These are phyloP conservation scores for Fusarium devonianum DNA, from an alignment of 2,329 filamentous ascomycete species.

Conservation along the genomic window DNA sequence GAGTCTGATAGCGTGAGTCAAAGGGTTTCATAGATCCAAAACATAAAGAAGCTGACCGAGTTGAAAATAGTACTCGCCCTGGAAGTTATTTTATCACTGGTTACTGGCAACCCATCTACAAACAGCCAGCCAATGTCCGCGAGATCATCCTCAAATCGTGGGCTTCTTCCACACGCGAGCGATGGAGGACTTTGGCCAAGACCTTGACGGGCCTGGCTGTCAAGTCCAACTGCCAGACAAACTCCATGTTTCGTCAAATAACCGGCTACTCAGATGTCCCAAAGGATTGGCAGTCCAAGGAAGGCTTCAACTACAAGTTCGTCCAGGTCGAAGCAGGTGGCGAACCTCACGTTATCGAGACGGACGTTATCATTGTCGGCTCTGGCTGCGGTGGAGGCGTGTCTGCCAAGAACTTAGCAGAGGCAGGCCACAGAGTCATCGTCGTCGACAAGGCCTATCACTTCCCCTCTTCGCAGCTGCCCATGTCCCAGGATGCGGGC, in stretches of 20 bases:
- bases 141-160: constrained; percentile 69
- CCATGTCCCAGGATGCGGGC: constrained; percentile 72
- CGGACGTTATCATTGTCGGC: constrained; percentile 85
- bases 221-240: constrained; percentile 62
- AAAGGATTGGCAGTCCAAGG: constrained; percentile 56
- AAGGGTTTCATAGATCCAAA: not conserved
- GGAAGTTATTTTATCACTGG: constrained; percentile 73
- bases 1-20: constrained; percentile 53
- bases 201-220: constrained; percentile 62
- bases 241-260: constrained; percentile 60
- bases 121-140: constrained; percentile 66
- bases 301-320: constrained; percentile 66
- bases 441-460: constrained; percentile 86
- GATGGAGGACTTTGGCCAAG: constrained; percentile 63
- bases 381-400: constrained; percentile 88
- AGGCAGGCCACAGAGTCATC: constrained; percentile 76
- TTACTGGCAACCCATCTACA: constrained; percentile 66
- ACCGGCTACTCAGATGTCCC: constrained; percentile 66
- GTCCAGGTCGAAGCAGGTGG: constrained; percentile 59
- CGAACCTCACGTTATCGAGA: constrained; percentile 68
- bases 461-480: constrained; percentile 74
- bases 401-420: constrained; percentile 79
- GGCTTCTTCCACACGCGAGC: constrained; percentile 62
- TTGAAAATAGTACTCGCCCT: constrained; percentile 61
- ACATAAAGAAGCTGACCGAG: constrained; percentile 2